phyloP scores from a whole-genome alignment of 805 yeast species.

The Sugiyamaella boreocaroliniensis region DNA sequence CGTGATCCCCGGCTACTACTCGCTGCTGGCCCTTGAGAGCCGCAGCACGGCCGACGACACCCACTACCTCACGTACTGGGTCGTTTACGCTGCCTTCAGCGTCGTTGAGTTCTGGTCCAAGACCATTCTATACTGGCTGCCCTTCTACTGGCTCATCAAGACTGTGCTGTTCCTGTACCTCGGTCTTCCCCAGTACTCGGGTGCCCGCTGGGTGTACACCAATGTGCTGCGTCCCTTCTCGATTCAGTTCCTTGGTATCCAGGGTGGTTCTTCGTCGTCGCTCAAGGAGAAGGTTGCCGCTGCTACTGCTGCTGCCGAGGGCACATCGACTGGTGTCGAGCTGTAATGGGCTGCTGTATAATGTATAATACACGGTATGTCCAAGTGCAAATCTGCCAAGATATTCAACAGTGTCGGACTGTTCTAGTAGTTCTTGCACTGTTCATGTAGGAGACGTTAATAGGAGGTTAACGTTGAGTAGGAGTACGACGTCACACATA shows the following conservation, averaged over 20 bases:
- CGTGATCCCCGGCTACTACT: conserved; percentile 81
- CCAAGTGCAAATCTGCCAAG: background rate
- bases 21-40: conserved; percentile 78
- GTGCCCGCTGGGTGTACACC: conserved; percentile 69
- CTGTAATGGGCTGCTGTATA: conserved; percentile 3
- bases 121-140: conserved; percentile 89
- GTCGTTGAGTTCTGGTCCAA: conserved; percentile 94
- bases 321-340: conserved; percentile 17
- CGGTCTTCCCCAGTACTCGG: conserved; percentile 81
- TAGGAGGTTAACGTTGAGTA: no score
- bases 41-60: conserved; percentile 68
- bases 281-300: conserved; percentile 29
- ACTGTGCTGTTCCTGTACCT: conserved; percentile 80
- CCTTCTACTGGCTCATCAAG: conserved; percentile 93
- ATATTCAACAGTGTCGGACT: no score
- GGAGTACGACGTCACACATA: no score
- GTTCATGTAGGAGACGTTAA: no score
- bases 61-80: conserved; percentile 92
- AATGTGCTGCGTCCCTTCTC: conserved; percentile 60
- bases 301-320: conserved; percentile 21
- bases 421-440: no score
- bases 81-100: conserved; percentile 87
- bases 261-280: conserved; percentile 21
- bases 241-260: conserved; percentile 27
- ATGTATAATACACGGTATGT: background rate